Base-by-base conservation (phyloP, 2,329 filamentous ascomycete genomes). In the Xylaria sp. region DNA sequence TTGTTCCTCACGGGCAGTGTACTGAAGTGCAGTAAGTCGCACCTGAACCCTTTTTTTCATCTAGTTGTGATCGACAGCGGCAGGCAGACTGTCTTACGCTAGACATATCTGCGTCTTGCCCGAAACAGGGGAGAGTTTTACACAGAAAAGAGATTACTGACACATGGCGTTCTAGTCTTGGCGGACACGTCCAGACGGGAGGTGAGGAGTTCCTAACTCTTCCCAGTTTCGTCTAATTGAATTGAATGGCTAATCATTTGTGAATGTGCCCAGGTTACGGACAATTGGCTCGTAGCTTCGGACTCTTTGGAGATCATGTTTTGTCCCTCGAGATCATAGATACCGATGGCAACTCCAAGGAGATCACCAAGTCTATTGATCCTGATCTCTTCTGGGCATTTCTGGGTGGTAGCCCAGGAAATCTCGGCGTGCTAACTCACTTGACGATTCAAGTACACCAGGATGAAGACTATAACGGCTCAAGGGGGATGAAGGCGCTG, bases 331-430 rank as follows among this genome's bases (percentile, higher is more conserved):
- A 84, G 48, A 81, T 86, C 1, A 77, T 89, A 2, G 82, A 83
- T 28, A 81, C 81, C 0, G 76, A 80, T 18, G 87, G 87, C 0
- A 67, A 78, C 12, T 76, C 84, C 28, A 74, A 84, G 1, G 82
- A 81, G 4, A 81, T 87, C 4, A 84, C 81, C 20, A 83, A 80
- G n/a, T 72, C 80, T 0, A 76, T 80, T n/a, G 82, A 89, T 60
- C 71, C 81, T 0, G 87, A 90, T 45, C 80, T 90, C 0, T 90
- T 88, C 76, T 90, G 85, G 80, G 87, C 86, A 1, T 79, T 89
- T 3, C 80, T 83, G 8, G 87, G 87, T 3, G 87, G 87, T 2
- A 87, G 88, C 2, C 85, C 84, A 0, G 87, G 86, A 1, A 89
- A 85, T 39, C 86, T 87, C 58, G 88, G 84, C 0, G 81, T 90